Evolutionary conservation across 805 yeast species (phyloP).

Genomic region (Isabelozyma heimii): DNA sequence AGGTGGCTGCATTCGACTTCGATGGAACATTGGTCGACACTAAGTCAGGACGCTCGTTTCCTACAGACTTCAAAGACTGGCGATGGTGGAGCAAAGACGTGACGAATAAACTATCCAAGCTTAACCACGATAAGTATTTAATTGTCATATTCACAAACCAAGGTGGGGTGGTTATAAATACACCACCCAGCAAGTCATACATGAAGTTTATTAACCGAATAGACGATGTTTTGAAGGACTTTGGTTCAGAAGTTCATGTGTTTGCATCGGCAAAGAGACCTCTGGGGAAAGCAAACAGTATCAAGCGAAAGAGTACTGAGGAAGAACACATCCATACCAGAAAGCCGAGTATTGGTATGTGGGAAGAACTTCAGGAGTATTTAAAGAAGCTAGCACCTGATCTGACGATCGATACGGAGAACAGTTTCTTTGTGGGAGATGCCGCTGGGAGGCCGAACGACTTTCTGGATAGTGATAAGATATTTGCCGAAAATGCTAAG

Average conservation of each 20-base stretch:
- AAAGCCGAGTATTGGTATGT: slow-evolving; percentile 83
- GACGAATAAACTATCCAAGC: slow-evolving; percentile 15
- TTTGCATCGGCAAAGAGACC: slow-evolving; percentile 67
- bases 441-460: slow-evolving; percentile 87
- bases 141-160: slow-evolving; percentile 85
- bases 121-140: slow-evolving; percentile 23
- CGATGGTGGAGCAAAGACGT: slow-evolving; percentile 36
- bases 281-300: slow-evolving; percentile 11
- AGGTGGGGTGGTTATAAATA: slow-evolving; percentile 56
- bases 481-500: slow-evolving; percentile 61
- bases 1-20: slow-evolving; percentile 75
- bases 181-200: slow-evolving; percentile 26
- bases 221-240: slow-evolving; percentile 29
- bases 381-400: slow-evolving; percentile 12
- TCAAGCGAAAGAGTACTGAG: slow-evolving; percentile 17
- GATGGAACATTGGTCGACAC: slow-evolving; percentile 77
- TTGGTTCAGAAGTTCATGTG: slow-evolving; percentile 34
- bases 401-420: slow-evolving; percentile 13
- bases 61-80: slow-evolving; percentile 73
- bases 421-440: slow-evolving; percentile 79
- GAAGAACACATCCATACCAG: slow-evolving; percentile 44
- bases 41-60: slow-evolving; percentile 58
- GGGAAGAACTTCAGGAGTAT: slow-evolving; percentile 49
- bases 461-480: slow-evolving; percentile 74
- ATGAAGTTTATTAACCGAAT: slow-evolving; percentile 43